Evolutionary conservation across 352 stramenopile genomes (phyloP), one percentile per base, ranked within the genome.

Genomic region (Achlya hypogyna): DNA sequence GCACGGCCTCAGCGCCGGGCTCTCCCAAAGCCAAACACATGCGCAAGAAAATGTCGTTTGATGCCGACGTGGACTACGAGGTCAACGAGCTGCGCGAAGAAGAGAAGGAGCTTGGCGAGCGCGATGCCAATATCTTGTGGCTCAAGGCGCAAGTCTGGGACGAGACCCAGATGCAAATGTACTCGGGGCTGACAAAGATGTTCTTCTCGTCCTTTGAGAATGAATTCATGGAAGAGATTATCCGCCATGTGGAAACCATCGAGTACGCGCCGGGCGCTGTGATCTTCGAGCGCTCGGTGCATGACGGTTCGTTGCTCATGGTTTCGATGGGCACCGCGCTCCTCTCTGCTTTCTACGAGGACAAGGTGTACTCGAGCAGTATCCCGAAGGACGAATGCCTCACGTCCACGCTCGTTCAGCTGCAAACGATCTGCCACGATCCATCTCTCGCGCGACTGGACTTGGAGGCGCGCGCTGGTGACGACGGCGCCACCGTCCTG

Each of bases 231-330:
- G 47, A 49, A 3, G 60, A 59, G 27, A 22, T 67, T n/a, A 67
- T 67, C 28, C 27, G 60, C 40, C 81, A 93, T 51, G 64, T 95
- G 16, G 53, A 76, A 12, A 87, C 91, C 22, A 31, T 84, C 8
- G 73, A 59, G 22, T 80, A 85, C 25, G 16, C 69, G 1, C 74
- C 80, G 54, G 82, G 74, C 4, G 74, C 89, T 2, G 40, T 69
- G 40, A 87, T 95, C 58, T 93, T 91, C 34, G 71, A 71, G 0
- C 67, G 71, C 28, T 78, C 81, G 9, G 63, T 77, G 42, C 73
- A 91, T 34, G 82, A 93, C 62, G 86, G 86, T 0, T 93, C 86
- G 0, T 85, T 95, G 32, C 51, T 93, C n/a, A 64, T 95, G 25
- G 74, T 95, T 8, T 76, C 84, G 0, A 72, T 77, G 8, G 86